Conservation (phyloP, 768 basidiomycete species). For the Auricularia cornea region DNA sequence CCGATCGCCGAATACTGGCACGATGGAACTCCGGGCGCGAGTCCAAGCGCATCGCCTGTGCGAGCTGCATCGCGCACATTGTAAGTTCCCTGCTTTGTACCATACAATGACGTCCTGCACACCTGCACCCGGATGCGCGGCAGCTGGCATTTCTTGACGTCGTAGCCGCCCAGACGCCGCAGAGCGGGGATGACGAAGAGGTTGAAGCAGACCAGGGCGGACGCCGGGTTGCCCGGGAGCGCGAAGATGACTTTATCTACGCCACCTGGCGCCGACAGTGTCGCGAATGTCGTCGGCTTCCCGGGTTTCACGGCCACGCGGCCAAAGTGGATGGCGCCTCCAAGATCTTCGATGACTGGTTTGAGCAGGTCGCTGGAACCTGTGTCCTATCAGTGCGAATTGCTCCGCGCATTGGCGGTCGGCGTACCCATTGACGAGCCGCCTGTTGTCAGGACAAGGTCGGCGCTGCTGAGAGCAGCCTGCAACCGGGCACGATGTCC, state of each 20-base stretch:
- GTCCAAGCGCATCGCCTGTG: conserved; percentile 55
- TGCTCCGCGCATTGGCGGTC: background rate
- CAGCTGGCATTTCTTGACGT: conserved; percentile 39
- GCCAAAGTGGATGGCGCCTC: conserved; percentile 77
- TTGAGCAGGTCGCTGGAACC: conserved; percentile 71
- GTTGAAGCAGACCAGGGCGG: conserved; percentile 79
- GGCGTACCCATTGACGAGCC: conserved; percentile 77
- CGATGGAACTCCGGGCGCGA: conserved; percentile 78
- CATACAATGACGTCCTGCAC: conserved; percentile 10
- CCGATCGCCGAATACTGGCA: conserved; percentile 43
- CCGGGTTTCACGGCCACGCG: conserved; percentile 75
- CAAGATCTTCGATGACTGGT: conserved; percentile 75
- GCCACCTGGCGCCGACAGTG: conserved; percentile 39
- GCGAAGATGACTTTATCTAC: conserved; percentile 66
- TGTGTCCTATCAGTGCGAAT: background rate
- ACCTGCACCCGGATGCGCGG: conserved; percentile 61
- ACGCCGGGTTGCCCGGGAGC: conserved; percentile 83
- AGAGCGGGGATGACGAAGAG: conserved; percentile 79
- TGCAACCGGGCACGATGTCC: conserved; percentile 51
- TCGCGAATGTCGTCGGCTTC: conserved; percentile 88
- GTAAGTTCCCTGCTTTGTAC: background rate
- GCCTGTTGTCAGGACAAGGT: conserved; percentile 76
- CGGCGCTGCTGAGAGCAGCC: conserved; percentile 51
- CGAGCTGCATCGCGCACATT: conserved; percentile 6
- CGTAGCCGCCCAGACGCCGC: conserved; percentile 63